Evolutionary conservation across 441 rosid genomes (phyloP).

Genomic region (Mallotus japonicus): DNA sequence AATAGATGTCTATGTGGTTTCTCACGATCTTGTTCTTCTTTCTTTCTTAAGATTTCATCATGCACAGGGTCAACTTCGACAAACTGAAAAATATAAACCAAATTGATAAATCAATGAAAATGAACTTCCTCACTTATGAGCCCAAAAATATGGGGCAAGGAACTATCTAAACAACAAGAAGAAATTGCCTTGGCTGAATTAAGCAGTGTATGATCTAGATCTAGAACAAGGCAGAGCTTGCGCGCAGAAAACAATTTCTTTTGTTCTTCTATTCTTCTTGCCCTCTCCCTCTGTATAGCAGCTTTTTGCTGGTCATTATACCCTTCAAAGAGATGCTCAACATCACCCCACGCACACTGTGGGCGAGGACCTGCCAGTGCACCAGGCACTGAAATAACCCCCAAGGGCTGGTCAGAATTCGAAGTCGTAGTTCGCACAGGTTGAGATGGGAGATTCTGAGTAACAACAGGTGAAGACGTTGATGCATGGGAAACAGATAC

Average conservation of each 20-base stretch:
- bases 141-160: background rate
- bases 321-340: slow-evolving; percentile 87
- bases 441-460: slow-evolving; percentile 43
- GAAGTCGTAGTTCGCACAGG: slow-evolving; percentile 34
- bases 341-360: slow-evolving; percentile 79
- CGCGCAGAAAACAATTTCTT: slow-evolving; percentile 83
- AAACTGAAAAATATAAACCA: slow-evolving; percentile 49
- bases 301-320: slow-evolving; percentile 88
- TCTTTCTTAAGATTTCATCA: slow-evolving; percentile 82
- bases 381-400: slow-evolving; percentile 37
- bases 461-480: slow-evolving; percentile 32
- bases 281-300: slow-evolving; percentile 91
- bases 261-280: slow-evolving; percentile 92
- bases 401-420: slow-evolving; percentile 38
- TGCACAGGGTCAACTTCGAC: slow-evolving; percentile 83
- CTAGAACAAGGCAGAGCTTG: slow-evolving; percentile 96
- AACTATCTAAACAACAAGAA: background rate
- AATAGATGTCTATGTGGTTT: slow-evolving; percentile 82
- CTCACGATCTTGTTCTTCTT: slow-evolving; percentile 97
- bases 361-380: slow-evolving; percentile 42
- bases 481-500: slow-evolving; percentile 59
- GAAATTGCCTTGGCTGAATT: slow-evolving; percentile 90
- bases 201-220: slow-evolving; percentile 98
- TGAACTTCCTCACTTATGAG: slow-evolving; percentile 6
- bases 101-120: slow-evolving; percentile 2